phyloP scores from a whole-genome alignment of 768 basidiomycete genomes.

The Phanerochaete carnosa region DNA sequence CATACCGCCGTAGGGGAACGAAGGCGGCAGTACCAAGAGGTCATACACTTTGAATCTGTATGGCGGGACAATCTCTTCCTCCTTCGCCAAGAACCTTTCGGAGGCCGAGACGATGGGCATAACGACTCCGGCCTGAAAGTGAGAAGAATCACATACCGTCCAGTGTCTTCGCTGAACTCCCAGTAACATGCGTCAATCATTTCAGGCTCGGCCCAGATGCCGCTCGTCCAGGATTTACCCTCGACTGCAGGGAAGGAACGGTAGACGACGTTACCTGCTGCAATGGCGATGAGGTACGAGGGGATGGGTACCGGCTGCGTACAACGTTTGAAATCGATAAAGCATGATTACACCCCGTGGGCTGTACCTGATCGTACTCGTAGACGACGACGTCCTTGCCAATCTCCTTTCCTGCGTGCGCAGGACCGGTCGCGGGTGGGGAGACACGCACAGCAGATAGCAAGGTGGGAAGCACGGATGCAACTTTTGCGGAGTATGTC shows the following conservation, averaged over 20 bases:
- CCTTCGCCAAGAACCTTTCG: constrained; percentile 67
- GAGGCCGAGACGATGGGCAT: neutral
- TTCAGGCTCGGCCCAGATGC: constrained; percentile 91
- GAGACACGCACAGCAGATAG: constrained; percentile 81
- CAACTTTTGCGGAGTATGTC: constrained; percentile 83
- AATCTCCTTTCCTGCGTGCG: constrained; percentile 70
- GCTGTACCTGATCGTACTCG: constrained; percentile 68
- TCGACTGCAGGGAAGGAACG: constrained; percentile 54
- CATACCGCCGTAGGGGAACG: constrained; percentile 94
- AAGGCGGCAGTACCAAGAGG: constrained; percentile 81
- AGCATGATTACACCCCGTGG: neutral
- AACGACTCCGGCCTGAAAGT: neutral
- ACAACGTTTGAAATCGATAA: neutral
- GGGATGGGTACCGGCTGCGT: constrained; percentile 84
- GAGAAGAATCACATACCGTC: constrained; percentile 44
- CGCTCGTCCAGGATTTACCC: constrained; percentile 74
- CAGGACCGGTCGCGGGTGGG: constrained; percentile 65
- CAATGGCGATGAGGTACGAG: constrained; percentile 90
- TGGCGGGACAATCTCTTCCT: constrained; percentile 69
- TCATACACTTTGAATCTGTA: constrained; percentile 91
- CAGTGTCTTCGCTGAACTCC: constrained; percentile 89
- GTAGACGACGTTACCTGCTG: constrained; percentile 79
- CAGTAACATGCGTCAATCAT: constrained; percentile 72
- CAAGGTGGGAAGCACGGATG: constrained; percentile 79
- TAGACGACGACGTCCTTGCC: constrained; percentile 76